These are phyloP conservation scores for Microascus cirrosus DNA, from an alignment of 2,329 filamentous ascomycete genomes.

Conservation along the genomic window DNA sequence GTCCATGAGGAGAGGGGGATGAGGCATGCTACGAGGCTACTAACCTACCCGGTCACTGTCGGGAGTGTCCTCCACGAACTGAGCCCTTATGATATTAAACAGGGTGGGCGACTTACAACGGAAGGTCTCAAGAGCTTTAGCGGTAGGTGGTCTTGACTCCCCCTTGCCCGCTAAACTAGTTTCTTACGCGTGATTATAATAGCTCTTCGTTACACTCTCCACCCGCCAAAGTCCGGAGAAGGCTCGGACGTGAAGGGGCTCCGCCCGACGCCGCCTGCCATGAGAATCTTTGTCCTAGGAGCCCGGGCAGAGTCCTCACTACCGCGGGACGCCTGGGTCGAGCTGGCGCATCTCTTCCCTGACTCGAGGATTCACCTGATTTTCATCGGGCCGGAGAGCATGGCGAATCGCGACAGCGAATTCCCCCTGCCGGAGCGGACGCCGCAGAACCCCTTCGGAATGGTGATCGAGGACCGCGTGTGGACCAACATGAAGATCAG, in stretches of 20 bases:
- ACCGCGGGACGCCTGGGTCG: conserved; percentile 86
- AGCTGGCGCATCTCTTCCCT: conserved; percentile 92
- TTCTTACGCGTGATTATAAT: neutral
- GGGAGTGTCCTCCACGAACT: conserved; percentile 88
- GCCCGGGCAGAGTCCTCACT: conserved; percentile 96
- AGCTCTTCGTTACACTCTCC: conserved; percentile 89
- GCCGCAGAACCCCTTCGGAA: conserved; percentile 78
- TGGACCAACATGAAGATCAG: conserved; percentile 89
- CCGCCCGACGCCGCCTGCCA: conserved; percentile 72
- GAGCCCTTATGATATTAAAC: conserved; percentile 77
- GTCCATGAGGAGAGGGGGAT: conserved; percentile 84
- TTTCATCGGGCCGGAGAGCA: conserved; percentile 92
- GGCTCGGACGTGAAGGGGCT: conserved; percentile 67
- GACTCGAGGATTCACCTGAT: conserved; percentile 79
- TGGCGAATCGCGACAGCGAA: conserved; percentile 87
- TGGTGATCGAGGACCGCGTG: conserved; percentile 85
- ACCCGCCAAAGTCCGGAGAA: conserved; percentile 72
- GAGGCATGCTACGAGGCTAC: conserved; percentile 81
- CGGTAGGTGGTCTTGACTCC: conserved; percentile 42
- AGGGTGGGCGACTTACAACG: conserved; percentile 63
- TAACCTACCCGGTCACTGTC: conserved; percentile 90
- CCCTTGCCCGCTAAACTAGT: neutral
- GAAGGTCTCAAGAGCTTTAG: conserved; percentile 92
- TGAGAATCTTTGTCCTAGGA: conserved; percentile 86
- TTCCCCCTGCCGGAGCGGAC: conserved; percentile 85